Evolutionary conservation across 352 stramenopile genomes (phyloP), one percentile per base, ranked within the genome.

Genomic region (Globisporangium heterothallicum): DNA sequence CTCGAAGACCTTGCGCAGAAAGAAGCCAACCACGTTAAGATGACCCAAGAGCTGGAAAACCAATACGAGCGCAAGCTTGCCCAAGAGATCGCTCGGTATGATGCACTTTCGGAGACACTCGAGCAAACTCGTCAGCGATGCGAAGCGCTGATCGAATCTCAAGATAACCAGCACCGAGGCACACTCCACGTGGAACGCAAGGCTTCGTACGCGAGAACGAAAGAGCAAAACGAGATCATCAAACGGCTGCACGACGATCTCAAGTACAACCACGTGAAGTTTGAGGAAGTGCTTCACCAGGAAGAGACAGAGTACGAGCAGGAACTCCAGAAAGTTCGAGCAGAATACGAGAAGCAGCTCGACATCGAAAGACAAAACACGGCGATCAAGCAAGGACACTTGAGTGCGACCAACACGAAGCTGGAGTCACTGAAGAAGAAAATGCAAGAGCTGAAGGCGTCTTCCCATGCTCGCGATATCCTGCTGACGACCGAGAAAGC

Each of bases 51-150:
- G 42, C 71, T 96, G 4, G 88, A 97, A 56, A 97, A 97, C 47
- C 80, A 96, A 55, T 97, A 97, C 58, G 89, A 97, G 52, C 78
- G 88, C 19, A 94, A 94, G 36, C 60, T 97, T 0, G 88, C 90
- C 7, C 71, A 96, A 40, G 89, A 97, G 53, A 70, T 97, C 19
- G 62, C 79, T 44, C 65, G 89, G 16, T 97, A 94, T 49, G 89
- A 97, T 38, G 69, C 77, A 5, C 59, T 97, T 0, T 91, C 83
- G 0, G 89, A 97, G 64, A 88, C 74, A 5, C 72, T 97, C 32
- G 86, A 97, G 61, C 70, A 89, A 34, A 90, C 92, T 1, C 77
- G 92, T 3, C 89, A 97, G 57, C 77, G 82, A 9, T 97, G 87
- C 44, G 89, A 94, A 51, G 79, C 83, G 18, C 59, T 97, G 0